Conservation (phyloP, 2,329 filamentous ascomycete species). For the Cladosporium sp. region DNA sequence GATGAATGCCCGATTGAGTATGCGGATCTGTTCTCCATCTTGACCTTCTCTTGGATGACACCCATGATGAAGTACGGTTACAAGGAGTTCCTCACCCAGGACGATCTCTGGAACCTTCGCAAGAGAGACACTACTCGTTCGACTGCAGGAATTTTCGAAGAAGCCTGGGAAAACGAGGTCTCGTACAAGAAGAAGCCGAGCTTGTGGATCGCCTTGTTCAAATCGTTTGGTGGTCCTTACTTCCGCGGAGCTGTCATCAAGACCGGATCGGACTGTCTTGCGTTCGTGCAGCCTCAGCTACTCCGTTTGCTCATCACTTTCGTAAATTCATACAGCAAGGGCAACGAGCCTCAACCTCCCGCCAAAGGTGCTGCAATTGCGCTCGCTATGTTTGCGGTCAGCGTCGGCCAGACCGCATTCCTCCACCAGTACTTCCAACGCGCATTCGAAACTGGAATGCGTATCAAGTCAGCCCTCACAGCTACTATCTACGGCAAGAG, state of each 20-base stretch:
- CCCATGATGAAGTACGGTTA: constrained; percentile 96
- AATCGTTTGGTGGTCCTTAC: constrained; percentile 84
- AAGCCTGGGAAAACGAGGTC: constrained; percentile 76
- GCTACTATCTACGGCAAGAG: constrained; percentile 93
- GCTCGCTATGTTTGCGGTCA: constrained; percentile 86
- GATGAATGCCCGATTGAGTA: constrained; percentile 82
- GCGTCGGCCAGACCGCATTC: constrained; percentile 81
- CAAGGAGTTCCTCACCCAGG: constrained; percentile 85
- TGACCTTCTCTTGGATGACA: constrained; percentile 99
- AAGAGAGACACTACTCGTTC: constrained; percentile 75
- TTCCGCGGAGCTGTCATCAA: constrained; percentile 82
- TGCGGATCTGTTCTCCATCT: constrained; percentile 86
- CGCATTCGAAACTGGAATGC: constrained; percentile 93
- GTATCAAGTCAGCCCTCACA: constrained; percentile 86
- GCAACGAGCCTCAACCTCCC: constrained; percentile 69
- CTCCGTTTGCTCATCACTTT: constrained; percentile 81
- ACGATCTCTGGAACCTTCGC: constrained; percentile 91
- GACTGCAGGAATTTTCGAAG: constrained; percentile 70
- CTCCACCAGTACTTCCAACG: constrained; percentile 98
- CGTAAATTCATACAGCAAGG: constrained; percentile 71
- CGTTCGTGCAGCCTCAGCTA: constrained; percentile 89
- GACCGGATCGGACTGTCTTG: constrained; percentile 78
- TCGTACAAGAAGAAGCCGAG: constrained; percentile 72
- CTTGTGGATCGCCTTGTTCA: constrained; percentile 82
- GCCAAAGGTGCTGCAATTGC: constrained; percentile 86